Evolutionary conservation across 306 rosid species (phyloP).

Genomic region (Ammopiptanthus mongolicus): DNA sequence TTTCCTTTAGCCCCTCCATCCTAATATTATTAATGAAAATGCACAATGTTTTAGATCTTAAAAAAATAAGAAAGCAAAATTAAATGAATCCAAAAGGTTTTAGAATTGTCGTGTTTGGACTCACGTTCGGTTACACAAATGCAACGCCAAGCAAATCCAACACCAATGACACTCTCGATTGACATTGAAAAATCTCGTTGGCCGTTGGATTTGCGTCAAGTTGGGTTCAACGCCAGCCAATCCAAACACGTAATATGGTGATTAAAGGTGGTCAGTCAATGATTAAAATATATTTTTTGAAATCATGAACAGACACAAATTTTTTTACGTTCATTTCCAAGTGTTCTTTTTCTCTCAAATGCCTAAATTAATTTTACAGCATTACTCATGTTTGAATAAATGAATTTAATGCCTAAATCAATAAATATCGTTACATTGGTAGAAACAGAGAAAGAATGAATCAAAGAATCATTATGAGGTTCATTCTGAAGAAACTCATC

Average conservation of each 20-base stretch:
- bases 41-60: background rate
- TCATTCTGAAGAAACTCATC: background rate
- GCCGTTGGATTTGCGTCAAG: too few relatives aligned
- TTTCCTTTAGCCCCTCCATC: constrained; percentile 40
- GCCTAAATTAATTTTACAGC: background rate
- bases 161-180: too few relatives aligned
- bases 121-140: too few relatives aligned
- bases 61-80: background rate
- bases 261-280: background rate
- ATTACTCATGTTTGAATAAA: background rate
- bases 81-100: background rate
- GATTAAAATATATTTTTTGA: background rate
- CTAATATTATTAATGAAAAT: constrained; percentile 21
- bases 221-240: too few relatives aligned
- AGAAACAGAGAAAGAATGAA: background rate
- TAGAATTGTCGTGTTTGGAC: too few relatives aligned
- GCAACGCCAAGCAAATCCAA: too few relatives aligned
- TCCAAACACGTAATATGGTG: too few relatives aligned
- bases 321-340: background rate
- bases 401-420: background rate
- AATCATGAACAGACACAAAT: background rate
- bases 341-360: background rate
- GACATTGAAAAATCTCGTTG: too few relatives aligned
- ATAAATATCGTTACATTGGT: background rate
- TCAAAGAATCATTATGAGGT: background rate